A percentile compares a stretch with the other conserved stretches of the same genome.
phyloP scores from a whole-genome alignment of 2,329 filamentous ascomycete genomes.

The Phoma sp. region DNA sequence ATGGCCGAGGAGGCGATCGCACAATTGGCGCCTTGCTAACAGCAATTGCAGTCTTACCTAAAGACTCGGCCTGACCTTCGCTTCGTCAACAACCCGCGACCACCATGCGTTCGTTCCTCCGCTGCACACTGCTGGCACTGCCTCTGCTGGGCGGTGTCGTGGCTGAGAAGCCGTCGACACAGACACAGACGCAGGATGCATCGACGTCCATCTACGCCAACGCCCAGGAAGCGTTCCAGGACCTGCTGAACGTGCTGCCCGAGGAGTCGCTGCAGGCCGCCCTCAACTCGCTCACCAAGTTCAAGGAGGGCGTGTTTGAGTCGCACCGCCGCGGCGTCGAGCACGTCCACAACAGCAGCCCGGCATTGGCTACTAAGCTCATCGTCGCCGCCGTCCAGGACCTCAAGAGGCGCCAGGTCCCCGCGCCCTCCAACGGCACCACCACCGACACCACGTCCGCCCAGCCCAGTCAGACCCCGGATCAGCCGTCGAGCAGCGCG shows the following conservation, averaged over 20 bases:
- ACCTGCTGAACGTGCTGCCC: conserved; percentile 63
- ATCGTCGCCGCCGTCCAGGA: conserved; percentile 66
- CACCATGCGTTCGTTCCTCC: conserved; percentile 42
- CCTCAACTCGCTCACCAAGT: conserved; percentile 68
- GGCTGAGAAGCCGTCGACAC: conserved; percentile 23
- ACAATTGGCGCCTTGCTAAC: conserved; percentile 28
- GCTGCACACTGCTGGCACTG: conserved; percentile 38
- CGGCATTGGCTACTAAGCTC: conserved; percentile 66
- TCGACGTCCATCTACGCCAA: conserved; percentile 36
- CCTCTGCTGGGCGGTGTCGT: conserved; percentile 36
- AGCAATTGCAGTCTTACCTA: conserved; percentile 11
- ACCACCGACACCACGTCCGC: conserved; percentile 33
- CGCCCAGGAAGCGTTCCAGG: conserved; percentile 56
- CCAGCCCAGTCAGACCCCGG: conserved; percentile 12
- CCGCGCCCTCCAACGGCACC: conserved; percentile 34
- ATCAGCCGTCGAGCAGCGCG: conserved; percentile 14
- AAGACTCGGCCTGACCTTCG: conserved; percentile 5
- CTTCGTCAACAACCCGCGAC: neutral
- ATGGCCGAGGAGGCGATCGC: neutral
- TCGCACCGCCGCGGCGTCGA: conserved; percentile 69
- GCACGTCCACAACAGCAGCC: conserved; percentile 66
- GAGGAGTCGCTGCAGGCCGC: conserved; percentile 68
- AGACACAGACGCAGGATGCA: conserved; percentile 23
- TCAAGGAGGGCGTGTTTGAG: conserved; percentile 71
- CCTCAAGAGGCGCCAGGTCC: conserved; percentile 50